Evolutionary conservation across 192 early-diverging fungal species (phyloP), one percentile per base, ranked within the genome.

Genomic region (Obelidium mucronatum): DNA sequence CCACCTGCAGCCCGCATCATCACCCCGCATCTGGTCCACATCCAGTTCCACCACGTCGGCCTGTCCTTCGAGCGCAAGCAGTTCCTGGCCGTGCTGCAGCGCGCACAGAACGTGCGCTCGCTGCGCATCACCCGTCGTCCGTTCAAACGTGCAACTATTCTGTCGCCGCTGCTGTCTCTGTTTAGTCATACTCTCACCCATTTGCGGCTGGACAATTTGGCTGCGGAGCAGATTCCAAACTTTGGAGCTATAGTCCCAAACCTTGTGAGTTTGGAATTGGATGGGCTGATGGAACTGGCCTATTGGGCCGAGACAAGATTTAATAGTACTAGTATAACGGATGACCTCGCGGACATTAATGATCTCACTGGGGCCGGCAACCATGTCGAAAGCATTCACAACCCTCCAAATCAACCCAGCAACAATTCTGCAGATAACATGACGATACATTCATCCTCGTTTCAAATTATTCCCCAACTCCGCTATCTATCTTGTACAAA

Each of bases 1-100:
- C 11, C 17, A 17, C 22, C 26, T 48, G 22, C 26, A 72, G 69
- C 54, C 35, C 69, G 69, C 2, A 72, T 72, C 69, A 58, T 72
- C 53, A 26, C 69, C n/a, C 69, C 69, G 17, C 30, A n/a, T 58
- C 69, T 72, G 22, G 15, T 8, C 56, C 51, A 58, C 36, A 42
- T 72, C 54, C 37, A 35, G 3, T 72, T 72, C 69, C 54, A 54
- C 8, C 69, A 58, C 69, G 69, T 72, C 15, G 69, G 53, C 35
- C 69, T 72, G 2, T 72, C 69, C 35, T 72, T 72, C 69, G 69
- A 72, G 19, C 69, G 69, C 54, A n/a, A 6, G 11, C 51, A 72
- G 36, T 72, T 72, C 69, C 56, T 72, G 19, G 36, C 30, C 40
- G 69, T 72, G 26, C 33, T 72, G 3, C 69, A 58, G 3, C 51